A percentile compares a stretch with the other conserved stretches of the same genome.
Conservation (phyloP, 768 basidiomycete species). For the Boletus rubropictus region DNA sequence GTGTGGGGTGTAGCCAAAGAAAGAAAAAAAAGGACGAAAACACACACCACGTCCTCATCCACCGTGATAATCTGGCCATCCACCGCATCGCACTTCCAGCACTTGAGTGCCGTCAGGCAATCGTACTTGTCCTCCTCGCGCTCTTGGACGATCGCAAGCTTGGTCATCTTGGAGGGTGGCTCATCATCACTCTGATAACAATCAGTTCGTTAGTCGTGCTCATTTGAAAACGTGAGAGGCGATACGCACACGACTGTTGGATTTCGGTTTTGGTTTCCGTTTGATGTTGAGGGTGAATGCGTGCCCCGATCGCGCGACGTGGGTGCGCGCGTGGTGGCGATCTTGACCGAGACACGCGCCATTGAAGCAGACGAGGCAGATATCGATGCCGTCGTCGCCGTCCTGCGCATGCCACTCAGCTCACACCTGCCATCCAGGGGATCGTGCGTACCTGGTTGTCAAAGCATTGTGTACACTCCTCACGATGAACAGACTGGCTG, state of each 20-base stretch:
- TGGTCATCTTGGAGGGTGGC: conserved; percentile 85
- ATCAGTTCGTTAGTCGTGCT: too few relatives aligned
- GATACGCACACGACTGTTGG: conserved; percentile 55
- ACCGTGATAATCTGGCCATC: conserved; percentile 42
- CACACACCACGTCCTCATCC: conserved; percentile 32
- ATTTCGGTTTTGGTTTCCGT: conserved; percentile 56
- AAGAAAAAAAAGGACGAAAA: not conserved
- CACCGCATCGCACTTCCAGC: conserved; percentile 65
- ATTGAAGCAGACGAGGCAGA: conserved; percentile 92
- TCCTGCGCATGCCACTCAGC: conserved; percentile 44
- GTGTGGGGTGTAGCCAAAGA: not conserved
- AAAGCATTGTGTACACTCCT: conserved; percentile 97
- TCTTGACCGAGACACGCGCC: conserved; percentile 69
- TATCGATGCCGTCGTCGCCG: conserved; percentile 67
- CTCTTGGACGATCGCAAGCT: conserved; percentile 82
- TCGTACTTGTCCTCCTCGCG: conserved; percentile 88
- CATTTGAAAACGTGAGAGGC: too few relatives aligned
- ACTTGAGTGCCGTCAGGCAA: conserved; percentile 55
- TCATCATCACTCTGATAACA: conserved; percentile 58
- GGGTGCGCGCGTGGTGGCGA: conserved; percentile 69
- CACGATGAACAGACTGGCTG: conserved; percentile 73
- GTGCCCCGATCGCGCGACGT: conserved; percentile 70
- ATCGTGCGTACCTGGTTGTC: conserved; percentile 68
- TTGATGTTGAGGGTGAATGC: conserved; percentile 74
- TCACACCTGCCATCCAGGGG: not conserved